Evolutionary conservation across 345 rosid genomes (phyloP).

Genomic region (Raphanus sativus): DNA sequence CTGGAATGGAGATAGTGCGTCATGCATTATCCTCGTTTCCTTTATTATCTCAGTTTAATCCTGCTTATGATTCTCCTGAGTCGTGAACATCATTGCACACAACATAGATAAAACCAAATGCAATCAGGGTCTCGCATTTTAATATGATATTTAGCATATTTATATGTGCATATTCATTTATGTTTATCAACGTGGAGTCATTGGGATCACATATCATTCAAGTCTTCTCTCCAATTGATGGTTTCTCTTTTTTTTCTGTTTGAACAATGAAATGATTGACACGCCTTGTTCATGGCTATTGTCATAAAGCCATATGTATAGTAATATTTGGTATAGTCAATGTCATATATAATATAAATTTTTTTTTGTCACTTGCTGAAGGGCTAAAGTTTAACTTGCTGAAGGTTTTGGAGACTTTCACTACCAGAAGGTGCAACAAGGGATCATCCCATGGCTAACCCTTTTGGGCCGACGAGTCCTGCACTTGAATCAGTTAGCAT

Average conservation of each 20-base stretch:
- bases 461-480: constrained; percentile 68
- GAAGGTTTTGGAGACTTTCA: constrained; percentile 87
- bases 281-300: constrained; percentile 32
- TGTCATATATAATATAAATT: neutral
- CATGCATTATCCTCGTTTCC: constrained; percentile 36
- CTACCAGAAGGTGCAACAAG: constrained; percentile 65
- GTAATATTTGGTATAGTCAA: constrained; percentile 18
- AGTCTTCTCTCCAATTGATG: constrained; percentile 18
- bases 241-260: constrained; percentile 20
- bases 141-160: neutral
- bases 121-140: neutral
- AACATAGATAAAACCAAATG: constrained; percentile 1
- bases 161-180: neutral
- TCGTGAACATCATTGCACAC: constrained; percentile 19
- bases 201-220: constrained; percentile 28
- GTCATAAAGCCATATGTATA: constrained; percentile 34
- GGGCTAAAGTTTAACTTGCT: neutral
- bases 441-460: constrained; percentile 78
- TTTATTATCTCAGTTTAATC: constrained; percentile 12
- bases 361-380: too few species aligned
- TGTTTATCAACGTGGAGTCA: constrained; percentile 26
- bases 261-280: constrained; percentile 18
- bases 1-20: constrained; percentile 39
- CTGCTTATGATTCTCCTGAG: constrained; percentile 7
- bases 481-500: constrained; percentile 44